Conservation (phyloP, 208 protist genomes). For the Acanthamoeba sp. region DNA sequence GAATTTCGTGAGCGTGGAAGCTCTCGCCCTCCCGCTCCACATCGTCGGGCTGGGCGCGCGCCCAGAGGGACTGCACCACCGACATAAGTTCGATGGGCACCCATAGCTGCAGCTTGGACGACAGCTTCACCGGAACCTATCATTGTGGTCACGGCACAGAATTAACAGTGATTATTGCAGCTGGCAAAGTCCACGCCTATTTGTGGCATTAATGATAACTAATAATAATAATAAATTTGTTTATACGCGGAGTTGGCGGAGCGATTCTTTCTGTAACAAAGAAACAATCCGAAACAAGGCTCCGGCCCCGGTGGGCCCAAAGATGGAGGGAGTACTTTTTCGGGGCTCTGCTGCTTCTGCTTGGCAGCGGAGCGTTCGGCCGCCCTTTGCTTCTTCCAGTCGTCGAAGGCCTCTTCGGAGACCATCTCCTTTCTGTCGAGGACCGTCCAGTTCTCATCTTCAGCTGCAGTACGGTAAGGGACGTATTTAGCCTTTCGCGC, state of each 20-base stretch:
- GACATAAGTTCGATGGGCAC: constrained; percentile 69
- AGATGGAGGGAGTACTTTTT: not conserved
- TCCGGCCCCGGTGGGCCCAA: not conserved
- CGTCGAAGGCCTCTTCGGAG: constrained; percentile 66
- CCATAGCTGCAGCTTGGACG: constrained; percentile 70
- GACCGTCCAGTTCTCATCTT: constrained; percentile 62
- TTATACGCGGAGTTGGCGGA: too few relatives aligned
- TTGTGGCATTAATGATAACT: too few relatives aligned
- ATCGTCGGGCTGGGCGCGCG: constrained; percentile 53
- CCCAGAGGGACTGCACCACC: constrained; percentile 72
- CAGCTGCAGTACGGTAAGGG: not conserved
- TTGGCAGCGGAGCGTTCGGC: constrained; percentile 63
- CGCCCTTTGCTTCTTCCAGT: constrained; percentile 59
- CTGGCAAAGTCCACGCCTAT: too few relatives aligned
- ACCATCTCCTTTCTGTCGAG: constrained; percentile 54
- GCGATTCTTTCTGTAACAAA: not conserved
- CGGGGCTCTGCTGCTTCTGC: constrained; percentile 65
- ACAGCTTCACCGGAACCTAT: constrained; percentile 74
- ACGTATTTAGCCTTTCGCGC: too few relatives aligned
- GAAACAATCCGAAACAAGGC: not conserved
- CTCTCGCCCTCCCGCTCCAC: constrained; percentile 21
- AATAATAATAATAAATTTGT: too few relatives aligned
- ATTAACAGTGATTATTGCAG: not conserved
- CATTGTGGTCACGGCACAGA: not conserved
- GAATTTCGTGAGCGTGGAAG: constrained; percentile 56